Conservation (phyloP, 2,329 filamentous ascomycete species). For the Apiospora aurea region DNA sequence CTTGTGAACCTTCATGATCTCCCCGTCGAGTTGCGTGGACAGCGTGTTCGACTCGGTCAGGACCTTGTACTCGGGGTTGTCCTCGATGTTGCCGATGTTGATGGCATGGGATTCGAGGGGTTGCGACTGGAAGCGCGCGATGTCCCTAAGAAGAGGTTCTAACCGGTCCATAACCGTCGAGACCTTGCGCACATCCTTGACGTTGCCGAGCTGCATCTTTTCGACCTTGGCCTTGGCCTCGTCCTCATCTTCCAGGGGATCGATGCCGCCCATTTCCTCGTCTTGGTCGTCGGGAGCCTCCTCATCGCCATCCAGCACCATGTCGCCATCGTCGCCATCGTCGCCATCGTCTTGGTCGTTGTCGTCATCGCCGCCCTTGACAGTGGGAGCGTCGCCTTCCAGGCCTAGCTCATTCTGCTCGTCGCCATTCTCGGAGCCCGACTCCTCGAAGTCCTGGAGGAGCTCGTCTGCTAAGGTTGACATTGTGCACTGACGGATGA, state of each 20-base stretch:
- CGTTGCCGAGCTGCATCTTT: conserved; percentile 77
- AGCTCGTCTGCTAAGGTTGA: conserved; percentile 93
- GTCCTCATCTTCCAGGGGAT: conserved; percentile 68
- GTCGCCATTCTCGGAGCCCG: conserved; percentile 77
- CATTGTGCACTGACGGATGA: conserved; percentile 58
- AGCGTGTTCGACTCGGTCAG: conserved; percentile 88
- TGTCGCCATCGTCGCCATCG: conserved; percentile 51
- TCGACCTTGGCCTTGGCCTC: conserved; percentile 81
- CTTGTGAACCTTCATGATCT: conserved; percentile 93
- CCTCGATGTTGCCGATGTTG: conserved; percentile 83
- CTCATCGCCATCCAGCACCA: conserved; percentile 67
- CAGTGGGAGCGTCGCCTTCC: conserved; percentile 48
- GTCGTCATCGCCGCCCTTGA: conserved; percentile 50
- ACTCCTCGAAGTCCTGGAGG: conserved; percentile 89
- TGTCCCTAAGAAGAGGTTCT: conserved; percentile 85
- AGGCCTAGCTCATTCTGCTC: conserved; percentile 59
- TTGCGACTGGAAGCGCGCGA: conserved; percentile 76
- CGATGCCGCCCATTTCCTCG: conserved; percentile 60
- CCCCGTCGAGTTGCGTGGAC: conserved; percentile 91
- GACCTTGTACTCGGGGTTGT: conserved; percentile 90
- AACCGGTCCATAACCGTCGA: conserved; percentile 82
- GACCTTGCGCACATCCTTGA: conserved; percentile 81
- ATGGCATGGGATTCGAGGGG: conserved; percentile 68
- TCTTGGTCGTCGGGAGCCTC: conserved; percentile 68
- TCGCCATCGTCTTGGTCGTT: conserved; percentile 41